phyloP scores from a whole-genome alignment of 2,329 filamentous ascomycete species.

The Gaeumannomyces tritici region DNA sequence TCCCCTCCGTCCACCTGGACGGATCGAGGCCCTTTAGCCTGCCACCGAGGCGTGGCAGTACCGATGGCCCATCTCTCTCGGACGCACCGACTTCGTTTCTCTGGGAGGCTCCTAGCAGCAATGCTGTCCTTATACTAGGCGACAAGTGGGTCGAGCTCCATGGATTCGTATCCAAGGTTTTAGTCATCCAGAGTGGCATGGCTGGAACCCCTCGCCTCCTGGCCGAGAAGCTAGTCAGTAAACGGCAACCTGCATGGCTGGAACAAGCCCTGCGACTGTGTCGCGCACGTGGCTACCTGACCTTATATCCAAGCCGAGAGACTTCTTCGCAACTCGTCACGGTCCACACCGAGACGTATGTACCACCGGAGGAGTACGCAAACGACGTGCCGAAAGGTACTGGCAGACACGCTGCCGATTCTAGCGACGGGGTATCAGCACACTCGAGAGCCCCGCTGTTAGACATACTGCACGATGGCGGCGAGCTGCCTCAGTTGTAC shows the following conservation, averaged over 20 bases:
- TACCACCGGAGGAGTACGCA: slow-evolving; percentile 59
- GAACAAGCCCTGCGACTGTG: slow-evolving; percentile 72
- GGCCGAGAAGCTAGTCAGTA: slow-evolving; percentile 50
- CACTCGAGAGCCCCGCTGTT: slow-evolving; percentile 39
- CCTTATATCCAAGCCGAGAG: slow-evolving; percentile 63
- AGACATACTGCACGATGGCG: slow-evolving; percentile 34
- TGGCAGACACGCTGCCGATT: slow-evolving; percentile 13
- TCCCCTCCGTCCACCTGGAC: slow-evolving; percentile 56
- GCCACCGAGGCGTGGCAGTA: slow-evolving; percentile 17
- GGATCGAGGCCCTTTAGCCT: slow-evolving; percentile 44
- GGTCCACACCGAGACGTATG: slow-evolving; percentile 67
- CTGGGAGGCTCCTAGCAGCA: slow-evolving; percentile 77
- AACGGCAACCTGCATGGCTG: slow-evolving; percentile 64
- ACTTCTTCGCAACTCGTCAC: slow-evolving; percentile 51
- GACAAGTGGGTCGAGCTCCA: slow-evolving; percentile 83
- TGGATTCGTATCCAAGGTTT: slow-evolving; percentile 59
- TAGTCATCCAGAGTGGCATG: slow-evolving; percentile 31
- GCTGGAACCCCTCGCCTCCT: slow-evolving; percentile 21
- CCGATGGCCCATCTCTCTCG: slow-evolving; percentile 10
- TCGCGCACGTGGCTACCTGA: slow-evolving; percentile 65
- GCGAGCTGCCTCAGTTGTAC: slow-evolving; percentile 30
- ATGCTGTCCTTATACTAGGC: slow-evolving; percentile 74
- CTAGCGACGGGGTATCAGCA: slow-evolving; percentile 15
- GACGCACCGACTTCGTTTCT: slow-evolving; percentile 52
- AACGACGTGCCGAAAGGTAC: slow-evolving; percentile 13